Evolutionary conservation across 139 green algal genomes (phyloP), one percentile per base, ranked within the genome.

Genomic region (Chlamydomonas schloesseri): DNA sequence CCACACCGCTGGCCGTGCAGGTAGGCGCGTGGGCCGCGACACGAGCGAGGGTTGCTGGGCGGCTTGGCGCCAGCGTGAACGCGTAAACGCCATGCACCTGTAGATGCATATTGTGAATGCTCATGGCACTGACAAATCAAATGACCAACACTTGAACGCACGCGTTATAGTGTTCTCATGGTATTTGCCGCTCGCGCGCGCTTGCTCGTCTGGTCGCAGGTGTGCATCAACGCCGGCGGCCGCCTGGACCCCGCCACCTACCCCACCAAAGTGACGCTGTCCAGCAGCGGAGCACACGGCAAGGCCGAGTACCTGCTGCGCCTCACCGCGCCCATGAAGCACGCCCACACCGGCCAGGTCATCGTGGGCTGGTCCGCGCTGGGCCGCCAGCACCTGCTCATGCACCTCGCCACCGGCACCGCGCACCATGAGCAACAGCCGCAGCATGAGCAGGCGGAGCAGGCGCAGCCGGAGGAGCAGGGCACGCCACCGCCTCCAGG

Each of bases 291-390:
- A 5, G 81, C 81, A 20, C 53, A 79, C 81, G 81, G 81, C 53
- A 79, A 79, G 69, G 69, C 81, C 69, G 81, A 87, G 81, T 87
- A 87, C 69, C 69, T 87, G 69, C 69, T 87, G 69, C 69, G 81
- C 18, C 81, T 87, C n/a, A 79, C 81, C 10, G 81, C 81, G 14
- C 81, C 81, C 69, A 80, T 87, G 81, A 80, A 79, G 69, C 53
- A 71, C 34, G 47, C 53, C 26, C 81, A 87, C 68, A 42, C 69
- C 17, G 81, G 81, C 34, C 34, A 72, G 34, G 9, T 78, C 50
- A 87, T 87, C 47, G 69, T 80, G 69, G 81, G 81, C 31, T 87
- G 81, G 81, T 80, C 26, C 34, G 69, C 81, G 5, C 36, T 87
- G 53, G 81, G 81, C 9, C 34, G 69, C 1, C 53, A 71, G 34